Evolutionary conservation across 2,329 filamentous ascomycete genomes (phyloP), one percentile per base, ranked within the genome.

Genomic region (Byssoonygena ceratinophila): DNA sequence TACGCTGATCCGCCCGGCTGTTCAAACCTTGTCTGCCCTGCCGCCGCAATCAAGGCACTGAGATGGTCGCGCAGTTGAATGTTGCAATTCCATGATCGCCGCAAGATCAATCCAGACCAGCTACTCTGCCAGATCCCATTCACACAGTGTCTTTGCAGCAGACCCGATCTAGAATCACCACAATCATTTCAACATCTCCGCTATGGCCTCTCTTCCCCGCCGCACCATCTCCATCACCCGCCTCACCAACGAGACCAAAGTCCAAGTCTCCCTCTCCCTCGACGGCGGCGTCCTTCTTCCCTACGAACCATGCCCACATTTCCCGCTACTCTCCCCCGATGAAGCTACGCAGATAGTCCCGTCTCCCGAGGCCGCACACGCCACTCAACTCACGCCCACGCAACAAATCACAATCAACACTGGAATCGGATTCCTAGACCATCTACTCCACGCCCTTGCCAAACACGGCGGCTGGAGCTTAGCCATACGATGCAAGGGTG

Each of bases 241-340:
- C 68, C 84, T 91, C 71, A 98, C 92, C 64, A 97, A 97, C 74
- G 92, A 98, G 76, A 98, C 92, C 67, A 95, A 94, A 68, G 94
- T 98, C 70, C 83, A 92, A 67, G 78, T 97, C 58, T 87, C 87
- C 36, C 78, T 98, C 61, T 95, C 92, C 72, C 80, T 98, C 56
- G 92, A 98, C 71, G 92, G 92, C 66, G 92, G 91, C 63, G 76
- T 76, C 39, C 70, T 81, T 20, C 52, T 46, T 7, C 48, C 55
- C n/a, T 69, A 65, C 61, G 64, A 69, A 53, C 58, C 67, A n/a
- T 62, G 61, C 31, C 6, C 32, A 23, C 63, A 74, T 57, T 85
- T 87, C 66, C 81, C 79, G 12, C 77, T 84, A 36, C 80, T 79
- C 52, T 78, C 85, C 64, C 64, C 74, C 50, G 51, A 67, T 56